phyloP scores from a whole-genome alignment of 1,139 yeast species.

The Sugiyamaella castrensis region DNA sequence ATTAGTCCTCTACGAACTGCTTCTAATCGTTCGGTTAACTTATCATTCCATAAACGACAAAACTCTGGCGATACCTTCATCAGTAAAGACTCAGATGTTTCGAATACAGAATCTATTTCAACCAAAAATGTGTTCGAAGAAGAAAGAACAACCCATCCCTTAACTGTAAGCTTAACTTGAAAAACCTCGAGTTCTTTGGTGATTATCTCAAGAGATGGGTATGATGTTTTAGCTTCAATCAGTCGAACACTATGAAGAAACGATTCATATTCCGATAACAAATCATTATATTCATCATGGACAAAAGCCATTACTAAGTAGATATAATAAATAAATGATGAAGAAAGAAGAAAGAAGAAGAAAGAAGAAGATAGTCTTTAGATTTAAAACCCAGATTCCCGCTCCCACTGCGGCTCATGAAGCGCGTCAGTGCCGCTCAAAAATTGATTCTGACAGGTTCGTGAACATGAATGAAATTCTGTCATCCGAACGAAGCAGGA shows the following conservation, averaged over 20 bases:
- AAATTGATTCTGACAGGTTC: too few relatives aligned
- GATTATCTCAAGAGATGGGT: background rate
- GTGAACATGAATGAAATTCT: too few relatives aligned
- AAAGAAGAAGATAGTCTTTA: too few relatives aligned
- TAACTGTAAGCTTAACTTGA: background rate
- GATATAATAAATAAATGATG: too few relatives aligned
- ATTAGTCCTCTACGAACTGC: too few relatives aligned
- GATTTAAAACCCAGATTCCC: too few relatives aligned
- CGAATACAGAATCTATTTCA: conserved; percentile 3
- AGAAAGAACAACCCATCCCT: conserved; percentile 8
- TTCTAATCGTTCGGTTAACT: background rate
- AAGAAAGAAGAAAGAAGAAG: too few relatives aligned
- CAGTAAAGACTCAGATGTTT: conserved; percentile 8
- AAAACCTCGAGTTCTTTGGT: conserved; percentile 3
- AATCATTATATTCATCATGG: background rate
- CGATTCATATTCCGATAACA: conserved; percentile 1
- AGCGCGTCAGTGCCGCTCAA: too few relatives aligned
- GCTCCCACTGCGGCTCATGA: too few relatives aligned
- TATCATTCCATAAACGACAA: conserved; percentile 1
- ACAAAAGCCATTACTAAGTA: background rate
- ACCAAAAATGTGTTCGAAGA: background rate
- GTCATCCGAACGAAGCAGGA: too few relatives aligned
- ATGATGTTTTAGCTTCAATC: background rate
- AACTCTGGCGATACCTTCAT: conserved; percentile 9
- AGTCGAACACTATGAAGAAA: background rate